Evolutionary conservation across 1,284 basidiomycete species (phyloP).

Genomic region (Fomitopsis schrenkii): DNA sequence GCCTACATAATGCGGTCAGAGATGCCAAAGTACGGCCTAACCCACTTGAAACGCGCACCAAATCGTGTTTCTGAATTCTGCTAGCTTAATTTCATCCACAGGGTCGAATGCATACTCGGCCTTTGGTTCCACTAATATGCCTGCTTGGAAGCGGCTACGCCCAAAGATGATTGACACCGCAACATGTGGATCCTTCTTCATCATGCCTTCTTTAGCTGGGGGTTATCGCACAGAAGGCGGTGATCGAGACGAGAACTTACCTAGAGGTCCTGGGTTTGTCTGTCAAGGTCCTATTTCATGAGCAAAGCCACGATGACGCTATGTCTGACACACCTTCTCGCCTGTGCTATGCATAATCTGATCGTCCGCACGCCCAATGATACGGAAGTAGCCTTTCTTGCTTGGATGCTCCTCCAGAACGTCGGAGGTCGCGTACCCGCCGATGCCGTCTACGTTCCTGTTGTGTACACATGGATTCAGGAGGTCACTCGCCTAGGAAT

Average conservation of each 20-base stretch:
- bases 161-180: slow-evolving; percentile 31
- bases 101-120: slow-evolving; percentile 24
- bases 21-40: neutral
- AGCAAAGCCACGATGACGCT: neutral
- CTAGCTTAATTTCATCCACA: slow-evolving; percentile 18
- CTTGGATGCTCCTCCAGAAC: too few relatives aligned
- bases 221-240: neutral
- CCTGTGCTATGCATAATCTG: slow-evolving; percentile 42
- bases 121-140: slow-evolving; percentile 34
- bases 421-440: too few relatives aligned
- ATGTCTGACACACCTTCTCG: slow-evolving; percentile 23
- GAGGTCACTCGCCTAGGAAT: too few relatives aligned
- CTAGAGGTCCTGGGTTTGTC: slow-evolving; percentile 21
- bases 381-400: too few relatives aligned
- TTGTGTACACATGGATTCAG: too few relatives aligned
- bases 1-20: slow-evolving; percentile 15
- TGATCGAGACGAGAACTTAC: slow-evolving; percentile 9
- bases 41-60: slow-evolving; percentile 15
- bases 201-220: slow-evolving; percentile 21
- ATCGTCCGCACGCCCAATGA: slow-evolving; percentile 42
- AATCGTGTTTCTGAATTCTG: slow-evolving; percentile 27
- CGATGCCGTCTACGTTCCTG: too few relatives aligned
- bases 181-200: slow-evolving; percentile 30
- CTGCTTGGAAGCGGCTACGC: slow-evolving; percentile 32
- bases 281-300: neutral